These are phyloP conservation scores for Sporobolomyces pararoseus DNA, from an alignment of 768 basidiomycete species.

Conservation along the genomic window DNA sequence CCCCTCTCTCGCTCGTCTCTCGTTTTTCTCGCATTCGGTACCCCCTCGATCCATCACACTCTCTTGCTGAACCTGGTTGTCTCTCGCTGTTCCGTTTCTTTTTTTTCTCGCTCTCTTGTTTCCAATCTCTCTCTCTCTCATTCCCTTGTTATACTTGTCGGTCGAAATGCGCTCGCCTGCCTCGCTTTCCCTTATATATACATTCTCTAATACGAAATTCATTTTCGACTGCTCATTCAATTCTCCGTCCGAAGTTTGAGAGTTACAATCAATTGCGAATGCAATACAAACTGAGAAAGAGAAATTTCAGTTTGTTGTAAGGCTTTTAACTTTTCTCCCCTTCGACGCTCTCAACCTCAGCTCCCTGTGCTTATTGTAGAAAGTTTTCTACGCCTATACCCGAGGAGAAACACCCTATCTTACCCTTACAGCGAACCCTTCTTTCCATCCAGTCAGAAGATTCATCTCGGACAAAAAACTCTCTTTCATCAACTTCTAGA, in stretches of 20 bases:
- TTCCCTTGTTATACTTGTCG: slow-evolving; percentile 11
- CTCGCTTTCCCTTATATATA: neutral
- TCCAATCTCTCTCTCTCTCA: neutral
- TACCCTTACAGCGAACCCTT: neutral
- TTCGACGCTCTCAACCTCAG: slow-evolving; percentile 13
- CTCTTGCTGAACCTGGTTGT: neutral
- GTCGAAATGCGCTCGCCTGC: slow-evolving; percentile 10
- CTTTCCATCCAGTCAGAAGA: neutral
- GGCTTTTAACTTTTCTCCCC: neutral
- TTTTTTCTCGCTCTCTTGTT: slow-evolving; percentile 3
- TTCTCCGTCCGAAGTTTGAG: too few relatives aligned
- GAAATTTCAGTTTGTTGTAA: too few relatives aligned
- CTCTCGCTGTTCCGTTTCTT: neutral
- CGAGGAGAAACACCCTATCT: neutral
- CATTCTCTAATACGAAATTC: neutral
- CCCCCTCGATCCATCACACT: neutral
- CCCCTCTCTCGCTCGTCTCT: neutral
- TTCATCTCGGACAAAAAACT: neutral
- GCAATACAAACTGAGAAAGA: too few relatives aligned
- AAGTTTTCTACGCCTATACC: neutral
- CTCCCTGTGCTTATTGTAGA: slow-evolving; percentile 13
- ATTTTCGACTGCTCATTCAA: too few relatives aligned
- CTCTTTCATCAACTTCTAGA: too few relatives aligned
- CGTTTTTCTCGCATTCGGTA: neutral
- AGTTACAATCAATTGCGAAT: neutral